These are phyloP conservation scores for Chlorella sp. DNA, from an alignment of 139 green algal genomes.

Conservation along the genomic window DNA sequence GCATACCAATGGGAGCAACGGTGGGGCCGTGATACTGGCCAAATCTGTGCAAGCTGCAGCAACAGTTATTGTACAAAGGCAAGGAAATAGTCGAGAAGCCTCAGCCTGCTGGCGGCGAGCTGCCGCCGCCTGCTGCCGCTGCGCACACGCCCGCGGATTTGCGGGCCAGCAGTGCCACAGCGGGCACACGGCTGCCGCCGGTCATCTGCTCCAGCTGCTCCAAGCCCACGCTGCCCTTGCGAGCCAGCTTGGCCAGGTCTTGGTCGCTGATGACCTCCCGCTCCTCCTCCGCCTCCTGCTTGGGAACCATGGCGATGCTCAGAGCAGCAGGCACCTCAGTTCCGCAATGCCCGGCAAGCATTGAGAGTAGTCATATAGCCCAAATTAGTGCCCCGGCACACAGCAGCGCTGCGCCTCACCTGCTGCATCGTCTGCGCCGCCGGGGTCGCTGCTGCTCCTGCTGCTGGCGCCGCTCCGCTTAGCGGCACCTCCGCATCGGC, in stretches of 20 bases:
- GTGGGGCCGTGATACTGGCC: no score
- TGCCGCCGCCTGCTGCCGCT: no score
- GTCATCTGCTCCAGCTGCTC: neutral
- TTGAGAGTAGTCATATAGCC: no score
- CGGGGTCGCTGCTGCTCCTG: neutral
- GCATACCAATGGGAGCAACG: no score
- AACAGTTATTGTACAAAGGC: neutral
- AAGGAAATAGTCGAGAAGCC: no score
- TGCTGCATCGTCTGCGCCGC: slow-evolving; percentile 2
- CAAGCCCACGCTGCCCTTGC: neutral
- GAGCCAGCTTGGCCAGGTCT: neutral
- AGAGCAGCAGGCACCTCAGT: no score
- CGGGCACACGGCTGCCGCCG: neutral
- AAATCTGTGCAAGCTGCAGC: no score
- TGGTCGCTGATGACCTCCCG: neutral
- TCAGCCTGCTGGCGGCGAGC: no score
- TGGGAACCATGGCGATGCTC: neutral
- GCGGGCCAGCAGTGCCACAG: neutral
- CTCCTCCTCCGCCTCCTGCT: slow-evolving; percentile 14
- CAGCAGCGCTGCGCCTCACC: neutral
- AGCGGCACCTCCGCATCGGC: no score
- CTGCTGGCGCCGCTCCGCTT: neutral
- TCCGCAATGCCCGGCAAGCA: no score
- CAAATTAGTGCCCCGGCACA: no score
- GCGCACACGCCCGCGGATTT: neutral